Conservation (phyloP, 2,329 filamentous ascomycete species). For the Venturia carpophila region DNA sequence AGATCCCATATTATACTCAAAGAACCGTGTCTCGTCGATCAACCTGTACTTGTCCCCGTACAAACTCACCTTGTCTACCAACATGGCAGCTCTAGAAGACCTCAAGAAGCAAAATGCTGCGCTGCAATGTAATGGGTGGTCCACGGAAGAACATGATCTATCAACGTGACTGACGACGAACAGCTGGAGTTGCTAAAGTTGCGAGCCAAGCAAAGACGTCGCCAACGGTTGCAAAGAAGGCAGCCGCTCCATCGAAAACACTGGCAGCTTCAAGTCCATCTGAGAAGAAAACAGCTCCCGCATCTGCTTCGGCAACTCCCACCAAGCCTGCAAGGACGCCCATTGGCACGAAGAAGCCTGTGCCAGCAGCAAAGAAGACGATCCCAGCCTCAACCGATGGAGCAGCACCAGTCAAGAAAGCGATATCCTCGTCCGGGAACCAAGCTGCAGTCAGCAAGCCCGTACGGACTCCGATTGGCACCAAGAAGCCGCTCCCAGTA, state of each 20-base stretch:
- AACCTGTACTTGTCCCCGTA: not conserved
- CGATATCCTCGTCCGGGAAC: not conserved
- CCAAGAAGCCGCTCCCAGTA: constrained; percentile 21
- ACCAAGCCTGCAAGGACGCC: constrained; percentile 20
- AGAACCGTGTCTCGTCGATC: not conserved
- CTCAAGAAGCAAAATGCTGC: constrained; percentile 37
- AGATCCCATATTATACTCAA: not conserved
- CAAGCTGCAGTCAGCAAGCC: constrained; percentile 19
- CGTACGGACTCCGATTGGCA: constrained; percentile 20
- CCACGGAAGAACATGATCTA: not conserved
- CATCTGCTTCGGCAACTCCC: constrained; percentile 11
- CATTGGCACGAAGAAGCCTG: constrained; percentile 22
- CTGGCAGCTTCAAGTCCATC: constrained; percentile 20
- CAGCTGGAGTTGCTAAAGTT: not conserved
- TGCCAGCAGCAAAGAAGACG: constrained; percentile 20
- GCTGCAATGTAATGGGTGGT: constrained; percentile 33
- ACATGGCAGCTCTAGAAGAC: constrained; percentile 27
- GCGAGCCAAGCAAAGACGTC: constrained; percentile 4
- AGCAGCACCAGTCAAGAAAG: constrained; percentile 23
- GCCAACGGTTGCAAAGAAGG: constrained; percentile 4
- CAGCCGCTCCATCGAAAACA: constrained; percentile 23
- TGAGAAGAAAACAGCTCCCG: constrained; percentile 18
- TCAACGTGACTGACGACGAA: not conserved
- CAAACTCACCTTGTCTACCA: not conserved
- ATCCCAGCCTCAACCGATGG: constrained; percentile 20